Conservation (phyloP, 805 yeast species). For the Schizosaccharomyces lindneri region DNA sequence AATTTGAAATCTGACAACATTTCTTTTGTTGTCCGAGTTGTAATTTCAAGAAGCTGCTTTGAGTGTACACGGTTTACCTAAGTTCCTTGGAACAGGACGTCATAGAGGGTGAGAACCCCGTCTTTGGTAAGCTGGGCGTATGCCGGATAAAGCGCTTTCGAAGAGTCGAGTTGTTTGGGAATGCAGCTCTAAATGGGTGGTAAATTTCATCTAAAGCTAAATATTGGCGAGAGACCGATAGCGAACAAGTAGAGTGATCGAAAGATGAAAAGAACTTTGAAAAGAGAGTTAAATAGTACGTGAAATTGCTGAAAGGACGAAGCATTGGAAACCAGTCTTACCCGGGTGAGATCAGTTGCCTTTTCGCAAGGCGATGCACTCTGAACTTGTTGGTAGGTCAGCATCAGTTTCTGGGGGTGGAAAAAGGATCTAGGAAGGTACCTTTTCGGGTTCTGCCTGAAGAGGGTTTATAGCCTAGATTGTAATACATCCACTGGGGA, state of each 20-base stretch:
- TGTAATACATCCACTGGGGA: slow-evolving; percentile 4
- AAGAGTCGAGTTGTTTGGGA: slow-evolving; percentile 19
- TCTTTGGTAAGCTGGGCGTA: slow-evolving; percentile 12
- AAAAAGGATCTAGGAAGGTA: slow-evolving; percentile 15
- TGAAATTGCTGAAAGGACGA: slow-evolving; percentile 22
- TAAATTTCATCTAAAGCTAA: slow-evolving; percentile 21
- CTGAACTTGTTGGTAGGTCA: slow-evolving; percentile 11
- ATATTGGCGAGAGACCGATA: slow-evolving; percentile 25
- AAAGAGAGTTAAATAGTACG: slow-evolving; percentile 23
- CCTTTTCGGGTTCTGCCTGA: slow-evolving; percentile 9
- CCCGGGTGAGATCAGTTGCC: slow-evolving; percentile 9
- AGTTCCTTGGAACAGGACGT: slow-evolving; percentile 20
- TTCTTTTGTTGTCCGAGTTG: slow-evolving; percentile 15
- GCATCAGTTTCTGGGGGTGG: slow-evolving; percentile 18
- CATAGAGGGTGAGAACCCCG: slow-evolving; percentile 23
- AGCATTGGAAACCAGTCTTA: slow-evolving; percentile 20
- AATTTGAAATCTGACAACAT: slow-evolving; percentile 19
- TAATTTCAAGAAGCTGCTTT: slow-evolving; percentile 18
- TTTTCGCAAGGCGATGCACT: slow-evolving; percentile 13
- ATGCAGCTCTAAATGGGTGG: slow-evolving; percentile 20
- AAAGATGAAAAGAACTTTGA: slow-evolving; percentile 23
- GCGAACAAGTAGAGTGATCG: slow-evolving; percentile 25
- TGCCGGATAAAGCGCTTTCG: slow-evolving; percentile 15
- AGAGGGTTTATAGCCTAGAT: slow-evolving; percentile 10
- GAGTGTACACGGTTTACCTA: slow-evolving; percentile 14